These are phyloP conservation scores for Metarhizium robertsii DNA, from an alignment of 2,329 filamentous ascomycete genomes.

Conservation along the genomic window DNA sequence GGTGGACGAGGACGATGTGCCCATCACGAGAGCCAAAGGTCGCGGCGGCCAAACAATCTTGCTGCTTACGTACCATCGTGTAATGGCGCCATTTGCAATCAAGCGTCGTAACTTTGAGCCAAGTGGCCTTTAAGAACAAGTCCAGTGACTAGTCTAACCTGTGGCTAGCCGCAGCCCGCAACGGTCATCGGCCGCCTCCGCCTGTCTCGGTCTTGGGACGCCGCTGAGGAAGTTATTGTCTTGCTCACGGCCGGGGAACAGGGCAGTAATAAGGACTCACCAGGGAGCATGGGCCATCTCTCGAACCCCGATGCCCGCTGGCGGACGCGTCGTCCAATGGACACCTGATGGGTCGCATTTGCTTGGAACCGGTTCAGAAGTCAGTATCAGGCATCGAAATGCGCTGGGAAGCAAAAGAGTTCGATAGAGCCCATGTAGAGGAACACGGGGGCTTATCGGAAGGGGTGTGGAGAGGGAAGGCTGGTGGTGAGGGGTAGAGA, in stretches of 20 bases:
- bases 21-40: background rate
- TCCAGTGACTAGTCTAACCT: slow-evolving; percentile 1
- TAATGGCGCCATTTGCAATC: background rate
- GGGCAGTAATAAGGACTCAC: background rate
- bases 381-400: background rate
- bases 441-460: background rate
- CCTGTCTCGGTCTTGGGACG: background rate
- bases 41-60: background rate
- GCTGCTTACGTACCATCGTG: background rate
- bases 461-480: background rate
- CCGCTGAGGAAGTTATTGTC: background rate
- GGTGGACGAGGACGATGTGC: too few relatives aligned
- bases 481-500: background rate
- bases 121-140: background rate
- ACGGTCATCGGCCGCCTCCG: background rate
- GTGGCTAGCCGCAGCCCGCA: background rate
- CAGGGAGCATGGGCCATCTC: background rate
- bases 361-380: too few relatives aligned
- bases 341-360: background rate
- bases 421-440: background rate
- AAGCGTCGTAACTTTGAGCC: background rate
- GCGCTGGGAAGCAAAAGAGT: background rate
- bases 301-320: background rate
- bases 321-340: background rate
- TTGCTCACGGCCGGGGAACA: background rate